Percentiles rank a stretch among this genome's conserved stretches.
Conservation (phyloP, 2,329 filamentous ascomycete genomes). For the Chaetomium globosum region DNA sequence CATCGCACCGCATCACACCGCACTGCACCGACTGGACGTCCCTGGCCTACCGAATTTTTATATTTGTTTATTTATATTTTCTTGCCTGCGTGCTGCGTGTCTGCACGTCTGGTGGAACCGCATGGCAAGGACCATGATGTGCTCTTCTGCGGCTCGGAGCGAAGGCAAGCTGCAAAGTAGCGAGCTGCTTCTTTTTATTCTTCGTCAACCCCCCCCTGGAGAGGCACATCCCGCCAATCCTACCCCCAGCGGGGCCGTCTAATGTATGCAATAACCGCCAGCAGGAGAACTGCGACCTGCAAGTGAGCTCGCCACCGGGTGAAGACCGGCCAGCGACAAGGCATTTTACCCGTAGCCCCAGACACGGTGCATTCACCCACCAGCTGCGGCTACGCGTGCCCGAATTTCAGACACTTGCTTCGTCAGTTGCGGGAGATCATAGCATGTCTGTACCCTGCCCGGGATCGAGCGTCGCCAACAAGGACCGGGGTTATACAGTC, state of each 20-base stretch:
- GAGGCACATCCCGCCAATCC: slow-evolving; percentile 22
- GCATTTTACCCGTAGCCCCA: slow-evolving; percentile 39
- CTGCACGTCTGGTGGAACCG: slow-evolving; percentile 3
- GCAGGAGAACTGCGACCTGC: slow-evolving; percentile 27
- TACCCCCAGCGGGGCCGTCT: slow-evolving; percentile 26
- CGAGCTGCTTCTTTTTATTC: slow-evolving; percentile 17
- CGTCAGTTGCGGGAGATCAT: slow-evolving; percentile 31
- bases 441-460: slow-evolving; percentile 8
- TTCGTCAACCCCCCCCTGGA: slow-evolving; percentile 7
- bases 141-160: slow-evolving; percentile 19
- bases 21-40: too few species aligned
- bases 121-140: slow-evolving; percentile 24
- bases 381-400: slow-evolving; percentile 38
- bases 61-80: slow-evolving; percentile 11
- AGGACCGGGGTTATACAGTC: slow-evolving; percentile 4
- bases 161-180: slow-evolving; percentile 19
- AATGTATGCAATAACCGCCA: slow-evolving; percentile 33
- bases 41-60: slow-evolving; percentile 4
- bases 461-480: slow-evolving; percentile 13
- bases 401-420: slow-evolving; percentile 33
- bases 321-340: slow-evolving; percentile 34
- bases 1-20: too few species aligned
- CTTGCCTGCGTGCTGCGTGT: slow-evolving; percentile 9
- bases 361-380: slow-evolving; percentile 39
- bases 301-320: slow-evolving; percentile 36